Evolutionary conservation across 1,284 basidiomycete genomes (phyloP).

Genomic region (Rhodotorula sp.): DNA sequence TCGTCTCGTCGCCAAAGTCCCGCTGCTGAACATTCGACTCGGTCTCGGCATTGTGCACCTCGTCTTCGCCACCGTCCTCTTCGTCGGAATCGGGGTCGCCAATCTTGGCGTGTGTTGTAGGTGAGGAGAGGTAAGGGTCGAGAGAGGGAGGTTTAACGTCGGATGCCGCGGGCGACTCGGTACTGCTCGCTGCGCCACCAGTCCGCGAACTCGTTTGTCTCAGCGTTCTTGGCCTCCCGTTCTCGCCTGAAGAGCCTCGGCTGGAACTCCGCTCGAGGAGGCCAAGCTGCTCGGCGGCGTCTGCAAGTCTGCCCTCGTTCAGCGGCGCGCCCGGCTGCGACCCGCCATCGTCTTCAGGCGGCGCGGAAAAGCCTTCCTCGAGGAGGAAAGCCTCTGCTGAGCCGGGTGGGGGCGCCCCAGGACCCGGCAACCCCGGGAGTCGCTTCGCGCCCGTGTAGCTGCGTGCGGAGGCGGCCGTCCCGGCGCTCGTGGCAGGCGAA

Average conservation of each 20-base stretch:
- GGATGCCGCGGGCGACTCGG: background rate
- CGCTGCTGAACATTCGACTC: conserved; percentile 17
- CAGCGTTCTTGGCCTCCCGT: background rate
- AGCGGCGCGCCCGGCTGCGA: too few relatives aligned
- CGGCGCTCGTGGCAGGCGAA: background rate
- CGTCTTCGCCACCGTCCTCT: background rate
- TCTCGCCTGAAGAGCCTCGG: background rate
- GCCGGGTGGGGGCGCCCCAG: background rate
- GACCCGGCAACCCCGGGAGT: background rate
- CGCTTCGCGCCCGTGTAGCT: conserved; percentile 3
- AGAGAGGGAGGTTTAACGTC: conserved; percentile 14
- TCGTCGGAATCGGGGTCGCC: conserved; percentile 24
- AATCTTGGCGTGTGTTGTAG: conserved; percentile 28
- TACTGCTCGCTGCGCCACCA: background rate
- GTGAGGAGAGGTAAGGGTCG: conserved; percentile 22
- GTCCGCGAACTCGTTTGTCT: conserved; percentile 11
- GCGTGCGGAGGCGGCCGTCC: background rate
- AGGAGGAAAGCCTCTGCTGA: background rate
- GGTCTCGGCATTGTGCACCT: background rate
- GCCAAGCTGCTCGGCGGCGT: background rate
- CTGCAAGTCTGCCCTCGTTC: background rate
- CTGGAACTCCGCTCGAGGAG: too few relatives aligned
- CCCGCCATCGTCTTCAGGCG: background rate
- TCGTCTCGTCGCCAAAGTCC: conserved; percentile 9
- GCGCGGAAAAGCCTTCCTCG: conserved; percentile 2